phyloP scores from a whole-genome alignment of 768 basidiomycete genomes.

The Xanthoconium purpureum region DNA sequence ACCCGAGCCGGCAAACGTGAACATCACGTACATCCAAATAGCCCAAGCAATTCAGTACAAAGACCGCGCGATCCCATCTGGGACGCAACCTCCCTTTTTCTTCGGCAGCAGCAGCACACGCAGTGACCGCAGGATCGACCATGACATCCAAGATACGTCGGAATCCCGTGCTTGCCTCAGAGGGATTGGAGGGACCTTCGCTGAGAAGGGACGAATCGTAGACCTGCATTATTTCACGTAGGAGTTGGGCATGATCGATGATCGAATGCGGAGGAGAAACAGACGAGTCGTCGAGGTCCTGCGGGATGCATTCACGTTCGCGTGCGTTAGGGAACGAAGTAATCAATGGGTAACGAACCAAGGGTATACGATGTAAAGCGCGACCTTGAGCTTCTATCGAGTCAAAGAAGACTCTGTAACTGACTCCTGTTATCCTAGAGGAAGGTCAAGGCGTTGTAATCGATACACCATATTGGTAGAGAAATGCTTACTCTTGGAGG shows the following conservation, averaged over 20 bases:
- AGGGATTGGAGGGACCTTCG: conserved; percentile 28
- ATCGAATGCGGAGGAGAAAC: conserved; percentile 73
- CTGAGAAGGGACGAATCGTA: conserved; percentile 84
- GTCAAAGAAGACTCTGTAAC: conserved; percentile 85
- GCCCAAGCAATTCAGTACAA: conserved; percentile 80
- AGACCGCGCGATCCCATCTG: conserved; percentile 80
- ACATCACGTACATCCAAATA: conserved; percentile 81
- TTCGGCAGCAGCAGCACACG: conserved; percentile 67
- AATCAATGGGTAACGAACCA: conserved; percentile 35
- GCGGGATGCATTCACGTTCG: not conserved
- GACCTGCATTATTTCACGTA: conserved; percentile 86
- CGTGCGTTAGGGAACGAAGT: not conserved
- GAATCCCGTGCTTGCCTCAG: conserved; percentile 18
- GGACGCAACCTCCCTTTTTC: conserved; percentile 54
- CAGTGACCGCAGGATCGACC: conserved; percentile 78
- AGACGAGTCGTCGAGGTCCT: conserved; percentile 70
- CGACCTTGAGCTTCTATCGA: conserved; percentile 84
- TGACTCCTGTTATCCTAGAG: conserved; percentile 70
- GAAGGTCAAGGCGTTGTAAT: not conserved
- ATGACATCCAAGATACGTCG: conserved; percentile 69
- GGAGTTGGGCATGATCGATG: conserved; percentile 72
- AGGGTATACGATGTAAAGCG: conserved; percentile 47
- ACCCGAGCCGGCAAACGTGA: conserved; percentile 1
- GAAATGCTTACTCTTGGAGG: conserved; percentile 72
- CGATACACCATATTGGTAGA: no score